Evolutionary conservation across 768 basidiomycete genomes (phyloP).

Genomic region (Kondoa subrosea): DNA sequence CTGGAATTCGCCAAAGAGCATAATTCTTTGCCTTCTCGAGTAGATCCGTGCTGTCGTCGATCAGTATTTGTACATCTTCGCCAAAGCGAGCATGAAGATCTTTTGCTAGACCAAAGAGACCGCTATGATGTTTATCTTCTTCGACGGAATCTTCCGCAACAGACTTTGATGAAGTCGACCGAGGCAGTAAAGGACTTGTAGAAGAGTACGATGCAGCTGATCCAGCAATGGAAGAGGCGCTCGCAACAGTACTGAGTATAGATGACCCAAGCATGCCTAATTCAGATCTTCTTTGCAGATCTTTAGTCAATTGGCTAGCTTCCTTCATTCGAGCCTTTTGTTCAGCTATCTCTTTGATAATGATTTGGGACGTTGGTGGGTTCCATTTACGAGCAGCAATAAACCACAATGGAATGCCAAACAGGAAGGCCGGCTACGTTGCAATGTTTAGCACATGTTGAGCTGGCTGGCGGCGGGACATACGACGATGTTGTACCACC

Average conservation of each 20-base stretch:
- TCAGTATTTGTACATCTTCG: not conserved
- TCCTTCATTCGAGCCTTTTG: not conserved
- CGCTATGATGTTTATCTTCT: not conserved
- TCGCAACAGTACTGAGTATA: not conserved
- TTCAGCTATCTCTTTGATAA: not conserved
- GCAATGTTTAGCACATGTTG: no score
- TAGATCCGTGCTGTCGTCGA: slow-evolving; percentile 1
- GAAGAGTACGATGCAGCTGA: not conserved
- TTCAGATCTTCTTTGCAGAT: not conserved
- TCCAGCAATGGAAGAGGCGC: not conserved
- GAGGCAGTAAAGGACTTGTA: not conserved
- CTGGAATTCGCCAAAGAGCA: not conserved
- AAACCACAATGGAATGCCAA: not conserved
- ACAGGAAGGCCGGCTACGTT: not conserved
- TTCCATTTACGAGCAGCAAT: not conserved
- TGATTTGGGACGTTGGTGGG: not conserved
- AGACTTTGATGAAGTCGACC: not conserved
- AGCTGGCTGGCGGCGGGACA: no score
- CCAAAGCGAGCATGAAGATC: not conserved
- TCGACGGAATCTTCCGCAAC: not conserved
- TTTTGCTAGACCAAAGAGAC: not conserved
- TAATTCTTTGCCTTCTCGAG: slow-evolving; percentile 1
- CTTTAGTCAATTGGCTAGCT: not conserved
- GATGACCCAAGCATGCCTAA: not conserved
- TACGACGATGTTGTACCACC: slow-evolving; percentile 1